These are phyloP conservation scores for Diutina catenulata DNA, from an alignment of 1,139 yeast species.

Conservation along the genomic window DNA sequence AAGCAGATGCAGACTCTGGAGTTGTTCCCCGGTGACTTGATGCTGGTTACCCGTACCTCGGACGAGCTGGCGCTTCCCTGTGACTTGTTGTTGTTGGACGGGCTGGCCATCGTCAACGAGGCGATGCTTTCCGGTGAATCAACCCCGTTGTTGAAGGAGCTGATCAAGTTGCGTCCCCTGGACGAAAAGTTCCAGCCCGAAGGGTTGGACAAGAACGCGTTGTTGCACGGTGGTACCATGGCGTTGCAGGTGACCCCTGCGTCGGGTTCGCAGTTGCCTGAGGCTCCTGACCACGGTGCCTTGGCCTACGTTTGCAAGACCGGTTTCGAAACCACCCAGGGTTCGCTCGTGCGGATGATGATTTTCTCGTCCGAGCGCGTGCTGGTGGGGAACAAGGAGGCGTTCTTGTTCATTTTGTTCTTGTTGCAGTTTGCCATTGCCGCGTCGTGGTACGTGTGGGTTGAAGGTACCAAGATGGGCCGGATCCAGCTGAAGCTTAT, in stretches of 20 bases:
- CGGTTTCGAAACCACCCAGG: constrained; percentile 97
- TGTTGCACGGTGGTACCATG: constrained; percentile 94
- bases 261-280: constrained; percentile 30
- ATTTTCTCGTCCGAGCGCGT: constrained; percentile 94
- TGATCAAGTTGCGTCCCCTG: constrained; percentile 71
- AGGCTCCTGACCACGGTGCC: constrained; percentile 88
- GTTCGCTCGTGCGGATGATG: constrained; percentile 95
- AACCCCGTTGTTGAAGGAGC: constrained; percentile 90
- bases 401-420: constrained; percentile 83
- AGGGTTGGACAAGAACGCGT: constrained; percentile 79
- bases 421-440: constrained; percentile 84
- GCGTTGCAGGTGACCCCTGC: constrained; percentile 70
- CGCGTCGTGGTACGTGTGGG: constrained; percentile 98
- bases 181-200: constrained; percentile 59
- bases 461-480: constrained; percentile 92
- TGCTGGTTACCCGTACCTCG: constrained; percentile 75
- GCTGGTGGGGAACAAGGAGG: constrained; percentile 92
- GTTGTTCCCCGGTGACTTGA: constrained; percentile 85
- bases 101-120: constrained; percentile 89
- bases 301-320: constrained; percentile 84
- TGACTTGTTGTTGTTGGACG: constrained; percentile 76
- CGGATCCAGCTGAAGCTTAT: constrained; percentile 88
- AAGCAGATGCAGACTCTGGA: constrained; percentile 54
- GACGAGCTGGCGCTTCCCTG: constrained; percentile 97
- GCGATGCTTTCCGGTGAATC: constrained; percentile 99